Evolutionary conservation across 2,329 filamentous ascomycete genomes (phyloP).

Genomic region (Nemania serpens): DNA sequence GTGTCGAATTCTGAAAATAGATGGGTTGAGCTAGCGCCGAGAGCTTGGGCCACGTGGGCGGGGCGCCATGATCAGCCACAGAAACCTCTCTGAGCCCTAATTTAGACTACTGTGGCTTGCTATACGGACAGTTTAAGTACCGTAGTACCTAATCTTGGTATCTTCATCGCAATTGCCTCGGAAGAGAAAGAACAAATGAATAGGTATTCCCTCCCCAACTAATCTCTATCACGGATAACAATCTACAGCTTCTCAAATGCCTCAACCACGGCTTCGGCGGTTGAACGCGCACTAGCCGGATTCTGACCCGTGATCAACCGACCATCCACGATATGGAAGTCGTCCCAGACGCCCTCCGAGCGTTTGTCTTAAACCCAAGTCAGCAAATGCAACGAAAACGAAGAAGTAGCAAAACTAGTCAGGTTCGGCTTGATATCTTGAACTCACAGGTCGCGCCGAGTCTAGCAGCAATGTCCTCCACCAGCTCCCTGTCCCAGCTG

Average conservation of each 20-base stretch:
- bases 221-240: background rate
- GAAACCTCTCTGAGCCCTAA: conserved; percentile 11
- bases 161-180: no score
- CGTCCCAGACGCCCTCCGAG: conserved; percentile 37
- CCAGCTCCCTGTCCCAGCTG: conserved; percentile 40
- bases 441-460: conserved; percentile 23
- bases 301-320: conserved; percentile 49
- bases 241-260: conserved; percentile 44
- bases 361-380: conserved; percentile 35
- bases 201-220: no score
- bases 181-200: no score
- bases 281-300: conserved; percentile 46
- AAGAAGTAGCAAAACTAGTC: background rate
- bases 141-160: no score
- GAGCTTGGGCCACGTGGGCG: conserved; percentile 20
- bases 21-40: background rate
- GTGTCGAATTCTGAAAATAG: conserved; percentile 32
- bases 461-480: conserved; percentile 42
- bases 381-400: conserved; percentile 34
- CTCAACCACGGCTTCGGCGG: conserved; percentile 45
- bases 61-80: background rate
- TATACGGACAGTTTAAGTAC: no score
- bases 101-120: background rate
- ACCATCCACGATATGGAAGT: conserved; percentile 42
- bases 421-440: background rate